A percentile compares a stretch with the other conserved stretches of the same genome.
These are phyloP conservation scores for Arthrobotrys megalospora DNA, from an alignment of 2,329 filamentous ascomycete species.

Conservation along the genomic window DNA sequence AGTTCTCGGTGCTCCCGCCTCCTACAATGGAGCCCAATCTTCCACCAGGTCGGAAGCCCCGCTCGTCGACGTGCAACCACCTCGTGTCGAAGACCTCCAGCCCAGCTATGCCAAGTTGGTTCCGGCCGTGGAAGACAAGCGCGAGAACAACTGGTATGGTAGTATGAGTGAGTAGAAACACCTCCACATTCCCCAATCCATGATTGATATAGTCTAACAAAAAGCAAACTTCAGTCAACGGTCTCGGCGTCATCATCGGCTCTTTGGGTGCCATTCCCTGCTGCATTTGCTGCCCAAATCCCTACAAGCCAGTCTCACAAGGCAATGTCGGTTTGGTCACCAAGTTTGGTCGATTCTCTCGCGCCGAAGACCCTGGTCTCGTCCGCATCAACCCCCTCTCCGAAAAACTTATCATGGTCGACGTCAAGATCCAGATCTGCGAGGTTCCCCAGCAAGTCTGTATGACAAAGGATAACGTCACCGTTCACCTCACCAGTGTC, in stretches of 20 bases:
- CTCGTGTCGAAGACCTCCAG: conserved; percentile 86
- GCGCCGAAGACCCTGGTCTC: conserved; percentile 94
- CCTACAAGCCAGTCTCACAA: conserved; percentile 91
- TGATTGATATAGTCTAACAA: background rate
- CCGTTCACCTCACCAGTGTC: conserved; percentile 90
- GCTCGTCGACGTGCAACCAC: conserved; percentile 82
- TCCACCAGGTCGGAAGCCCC: conserved; percentile 70
- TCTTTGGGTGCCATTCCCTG: conserved; percentile 88
- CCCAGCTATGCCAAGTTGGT: conserved; percentile 78
- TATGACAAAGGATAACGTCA: conserved; percentile 99
- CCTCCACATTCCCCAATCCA: background rate
- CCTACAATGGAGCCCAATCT: conserved; percentile 63
- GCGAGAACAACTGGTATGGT: conserved; percentile 89
- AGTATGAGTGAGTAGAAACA: conserved; percentile 77
- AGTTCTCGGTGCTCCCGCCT: conserved; percentile 17
- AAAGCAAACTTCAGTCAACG: conserved; percentile 73
- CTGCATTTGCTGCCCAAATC: conserved; percentile 93
- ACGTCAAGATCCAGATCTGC: conserved; percentile 99
- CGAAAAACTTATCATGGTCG: conserved; percentile 89
- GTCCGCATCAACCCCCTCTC: conserved; percentile 97
- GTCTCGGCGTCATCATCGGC: conserved; percentile 81
- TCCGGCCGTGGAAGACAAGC: conserved; percentile 69
- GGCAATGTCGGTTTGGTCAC: conserved; percentile 96
- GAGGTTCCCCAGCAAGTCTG: conserved; percentile 95
- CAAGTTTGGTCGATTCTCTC: conserved; percentile 94